Conservation (phyloP, 495 filamentous ascomycete species). For the Cetradonia linearis region DNA sequence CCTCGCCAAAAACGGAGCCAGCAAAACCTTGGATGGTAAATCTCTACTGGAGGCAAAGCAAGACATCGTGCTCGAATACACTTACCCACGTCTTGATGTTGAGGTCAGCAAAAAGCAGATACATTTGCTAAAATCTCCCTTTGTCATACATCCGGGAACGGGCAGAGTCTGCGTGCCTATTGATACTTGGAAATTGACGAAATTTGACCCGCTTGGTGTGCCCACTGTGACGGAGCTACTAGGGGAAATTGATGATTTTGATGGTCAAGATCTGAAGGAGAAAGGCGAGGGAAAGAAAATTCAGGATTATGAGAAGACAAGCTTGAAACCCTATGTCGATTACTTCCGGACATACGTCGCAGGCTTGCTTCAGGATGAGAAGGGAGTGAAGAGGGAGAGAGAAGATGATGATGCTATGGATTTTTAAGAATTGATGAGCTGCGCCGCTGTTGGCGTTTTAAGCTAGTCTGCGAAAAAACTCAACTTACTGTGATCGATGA, state of each 20-base stretch:
- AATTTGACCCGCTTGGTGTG: conserved; percentile 78
- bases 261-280: conserved; percentile 30
- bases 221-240: conserved; percentile 77
- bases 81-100: conserved; percentile 93
- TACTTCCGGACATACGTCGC: conserved; percentile 76
- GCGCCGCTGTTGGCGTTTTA: background rate
- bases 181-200: conserved; percentile 54
- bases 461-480: background rate
- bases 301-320: conserved; percentile 94
- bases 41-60: conserved; percentile 80
- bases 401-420: conserved; percentile 51
- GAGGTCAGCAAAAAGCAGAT: conserved; percentile 96
- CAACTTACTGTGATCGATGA: background rate
- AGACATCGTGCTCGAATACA: conserved; percentile 91
- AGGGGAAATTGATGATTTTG: conserved; percentile 70
- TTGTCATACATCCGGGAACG: conserved; percentile 91
- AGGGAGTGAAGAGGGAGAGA: conserved; percentile 60
- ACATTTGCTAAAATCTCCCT: conserved; percentile 92
- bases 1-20: conserved; percentile 61
- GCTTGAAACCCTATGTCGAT: conserved; percentile 84
- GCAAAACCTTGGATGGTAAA: conserved; percentile 49
- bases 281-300: conserved; percentile 42
- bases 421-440: conserved; percentile 28
- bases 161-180: conserved; percentile 94
- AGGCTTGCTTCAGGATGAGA: conserved; percentile 70